Base-by-base conservation (phyloP, 441 rosid genomes). In the Breynia disticha region DNA sequence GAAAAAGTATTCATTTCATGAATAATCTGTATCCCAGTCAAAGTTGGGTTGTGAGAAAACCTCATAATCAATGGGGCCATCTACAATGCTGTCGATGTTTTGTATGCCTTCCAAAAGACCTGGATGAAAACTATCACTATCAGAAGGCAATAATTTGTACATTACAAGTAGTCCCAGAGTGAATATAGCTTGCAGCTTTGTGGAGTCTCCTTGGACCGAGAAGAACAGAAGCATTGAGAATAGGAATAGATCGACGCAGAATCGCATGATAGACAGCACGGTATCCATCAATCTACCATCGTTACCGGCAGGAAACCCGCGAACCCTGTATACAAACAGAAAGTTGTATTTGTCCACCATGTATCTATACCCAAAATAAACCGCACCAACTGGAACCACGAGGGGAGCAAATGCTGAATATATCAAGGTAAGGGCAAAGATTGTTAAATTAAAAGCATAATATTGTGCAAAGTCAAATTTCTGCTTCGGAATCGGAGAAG, bases 241-340 rank as follows among this genome's bases (percentile, higher is more conserved):
- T 16, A 91, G 89, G 66, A 79, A 87, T 16, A 91, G 55, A 77
- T 91, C 91, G 1, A 91, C 81, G 19, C 91, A 87, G 77, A 91
- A 80, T 12, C 96, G 72, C 94, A 87, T 80, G 60, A 87, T 69
- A 60, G 83, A 60, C 71, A 91, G 47, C 35, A 91, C 98, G 0
- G 88, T 80, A 66, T 91, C 98, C 96, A 87, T 87, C 71, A 91
- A 72, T 80, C 84, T 87, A 65, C 98, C 98, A 46, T 91, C 98
- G 21, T 91, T 91, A 35, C 96, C 95, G 15, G 96, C 94, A 60
- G 98, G 95, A 67, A 91, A 91, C 15, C 96, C 98, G 7, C 81
- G 74, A 11, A 87, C 96, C 78, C 98, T 79, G 69, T 87, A 91
- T n/a, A 87, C 82, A 49, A 82, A 91, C 17, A 91, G 74, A 69